Evolutionary conservation across 2,329 filamentous ascomycete species (phyloP).

Genomic region (Arthrobotrys pseudoclavata): DNA sequence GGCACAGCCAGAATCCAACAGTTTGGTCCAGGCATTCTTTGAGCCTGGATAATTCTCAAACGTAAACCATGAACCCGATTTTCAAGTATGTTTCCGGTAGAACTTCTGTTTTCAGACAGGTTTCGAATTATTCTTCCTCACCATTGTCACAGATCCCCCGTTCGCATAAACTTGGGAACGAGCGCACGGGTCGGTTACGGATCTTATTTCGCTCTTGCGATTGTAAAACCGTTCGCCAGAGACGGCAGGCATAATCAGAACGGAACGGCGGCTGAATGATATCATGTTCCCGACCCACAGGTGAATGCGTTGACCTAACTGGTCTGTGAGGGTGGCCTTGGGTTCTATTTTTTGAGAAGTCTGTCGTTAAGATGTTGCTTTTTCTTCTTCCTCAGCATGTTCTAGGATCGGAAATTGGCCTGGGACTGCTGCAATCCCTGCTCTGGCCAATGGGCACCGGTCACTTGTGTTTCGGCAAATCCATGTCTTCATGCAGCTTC

Average conservation of each 20-base stretch:
- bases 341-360: conserved; percentile 50
- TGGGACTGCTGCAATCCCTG: conserved; percentile 59
- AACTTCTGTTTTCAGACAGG: conserved; percentile 50
- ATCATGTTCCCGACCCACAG: conserved; percentile 53
- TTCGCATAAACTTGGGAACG: conserved; percentile 27
- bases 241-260: conserved; percentile 56
- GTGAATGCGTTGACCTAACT: conserved; percentile 30
- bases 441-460: conserved; percentile 39
- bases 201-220: conserved; percentile 30
- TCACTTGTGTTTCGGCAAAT: conserved; percentile 56
- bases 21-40: conserved; percentile 15
- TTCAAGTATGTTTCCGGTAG: conserved; percentile 34
- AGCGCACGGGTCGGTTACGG: conserved; percentile 49
- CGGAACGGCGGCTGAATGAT: conserved; percentile 57
- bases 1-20: conserved; percentile 13
- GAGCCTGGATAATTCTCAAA: conserved; percentile 53
- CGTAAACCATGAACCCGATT: conserved; percentile 27
- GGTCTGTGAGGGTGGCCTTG: conserved; percentile 10
- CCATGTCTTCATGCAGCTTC: conserved; percentile 47
- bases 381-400: conserved; percentile 17
- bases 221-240: conserved; percentile 51
- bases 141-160: conserved; percentile 41
- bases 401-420: conserved; percentile 55
- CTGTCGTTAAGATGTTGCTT: conserved; percentile 41
- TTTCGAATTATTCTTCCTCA: conserved; percentile 30